These are phyloP conservation scores for Claviceps digitariae DNA, from an alignment of 2,329 filamentous ascomycete species.

Conservation along the genomic window DNA sequence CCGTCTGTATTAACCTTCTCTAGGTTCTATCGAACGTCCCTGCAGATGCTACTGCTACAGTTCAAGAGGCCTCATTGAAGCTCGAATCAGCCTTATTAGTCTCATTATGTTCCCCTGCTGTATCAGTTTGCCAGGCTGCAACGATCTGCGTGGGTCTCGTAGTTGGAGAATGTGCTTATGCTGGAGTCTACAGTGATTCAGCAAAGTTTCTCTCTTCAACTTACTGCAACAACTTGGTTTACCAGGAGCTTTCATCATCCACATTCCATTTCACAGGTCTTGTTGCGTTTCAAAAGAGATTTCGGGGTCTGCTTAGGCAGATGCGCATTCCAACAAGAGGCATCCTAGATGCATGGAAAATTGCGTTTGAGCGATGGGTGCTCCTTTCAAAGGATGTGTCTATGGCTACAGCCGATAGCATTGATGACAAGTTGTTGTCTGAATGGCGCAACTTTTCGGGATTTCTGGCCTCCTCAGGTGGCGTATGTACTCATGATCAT, in stretches of 20 bases:
- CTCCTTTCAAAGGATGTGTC: conserved; percentile 50
- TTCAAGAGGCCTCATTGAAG: conserved; percentile 37
- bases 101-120: conserved; percentile 50
- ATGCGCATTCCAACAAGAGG: conserved; percentile 51
- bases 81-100: conserved; percentile 51
- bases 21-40: conserved; percentile 42
- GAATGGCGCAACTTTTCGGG: conserved; percentile 60
- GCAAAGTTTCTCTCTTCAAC: conserved; percentile 37
- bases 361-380: conserved; percentile 51
- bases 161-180: conserved; percentile 43
- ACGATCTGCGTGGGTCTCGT: conserved; percentile 48
- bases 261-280: conserved; percentile 54
- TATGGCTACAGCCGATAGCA: conserved; percentile 31
- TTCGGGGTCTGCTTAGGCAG: conserved; percentile 43
- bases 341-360: conserved; percentile 55
- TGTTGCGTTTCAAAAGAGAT: conserved; percentile 56
- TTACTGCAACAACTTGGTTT: conserved; percentile 47
- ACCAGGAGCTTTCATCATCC: conserved; percentile 47
- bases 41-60: conserved; percentile 37
- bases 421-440: conserved; percentile 42
- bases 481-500: conserved; percentile 50
- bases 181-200: conserved; percentile 36
- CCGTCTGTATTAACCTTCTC: conserved; percentile 7
- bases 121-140: conserved; percentile 51
- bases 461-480: conserved; percentile 53